Percentiles rank a stretch among this genome's conserved stretches.
phyloP scores from a whole-genome alignment of 768 basidiomycete species.

The Strobilomyces confusus region DNA sequence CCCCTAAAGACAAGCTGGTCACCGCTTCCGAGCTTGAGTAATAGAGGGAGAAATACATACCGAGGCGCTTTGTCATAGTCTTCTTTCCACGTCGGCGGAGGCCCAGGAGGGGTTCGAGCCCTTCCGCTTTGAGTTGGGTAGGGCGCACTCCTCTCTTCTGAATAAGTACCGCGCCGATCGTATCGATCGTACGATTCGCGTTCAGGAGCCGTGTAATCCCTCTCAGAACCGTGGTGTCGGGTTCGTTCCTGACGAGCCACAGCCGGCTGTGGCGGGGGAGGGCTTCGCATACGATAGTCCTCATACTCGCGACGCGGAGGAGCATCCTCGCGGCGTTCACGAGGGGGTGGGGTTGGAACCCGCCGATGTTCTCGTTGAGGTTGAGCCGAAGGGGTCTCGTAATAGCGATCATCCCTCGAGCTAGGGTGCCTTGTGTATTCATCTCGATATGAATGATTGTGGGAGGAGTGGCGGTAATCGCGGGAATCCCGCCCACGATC shows the following conservation, averaged over 20 bases:
- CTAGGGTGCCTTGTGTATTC: slow-evolving; percentile 47
- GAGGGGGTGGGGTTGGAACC: slow-evolving; percentile 56
- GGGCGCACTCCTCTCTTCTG: slow-evolving; percentile 39
- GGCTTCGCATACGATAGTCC: slow-evolving; percentile 59
- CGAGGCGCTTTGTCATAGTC: slow-evolving; percentile 62
- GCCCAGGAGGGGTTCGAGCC: slow-evolving; percentile 52
- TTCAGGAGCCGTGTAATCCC: slow-evolving; percentile 38
- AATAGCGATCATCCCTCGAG: slow-evolving; percentile 55
- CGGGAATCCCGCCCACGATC: slow-evolving; percentile 53
- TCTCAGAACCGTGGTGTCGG: slow-evolving; percentile 29
- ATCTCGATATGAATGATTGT: slow-evolving; percentile 45
- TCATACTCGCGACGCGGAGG: slow-evolving; percentile 65
- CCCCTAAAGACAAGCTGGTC: slow-evolving; percentile 1
- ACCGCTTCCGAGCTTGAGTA: neutral
- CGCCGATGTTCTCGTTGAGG: slow-evolving; percentile 56
- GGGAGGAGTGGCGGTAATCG: slow-evolving; percentile 45
- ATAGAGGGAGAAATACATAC: slow-evolving; percentile 36
- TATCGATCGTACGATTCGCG: slow-evolving; percentile 60
- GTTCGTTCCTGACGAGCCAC: slow-evolving; percentile 56
- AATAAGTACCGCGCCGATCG: slow-evolving; percentile 43
- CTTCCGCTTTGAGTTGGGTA: slow-evolving; percentile 48
- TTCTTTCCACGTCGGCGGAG: slow-evolving; percentile 52
- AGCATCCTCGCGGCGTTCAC: slow-evolving; percentile 65
- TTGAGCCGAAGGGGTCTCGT: slow-evolving; percentile 41
- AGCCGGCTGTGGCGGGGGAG: slow-evolving; percentile 41